Conservation (phyloP, 2,329 filamentous ascomycete species). For the Neopestalotiopsis clavispora region DNA sequence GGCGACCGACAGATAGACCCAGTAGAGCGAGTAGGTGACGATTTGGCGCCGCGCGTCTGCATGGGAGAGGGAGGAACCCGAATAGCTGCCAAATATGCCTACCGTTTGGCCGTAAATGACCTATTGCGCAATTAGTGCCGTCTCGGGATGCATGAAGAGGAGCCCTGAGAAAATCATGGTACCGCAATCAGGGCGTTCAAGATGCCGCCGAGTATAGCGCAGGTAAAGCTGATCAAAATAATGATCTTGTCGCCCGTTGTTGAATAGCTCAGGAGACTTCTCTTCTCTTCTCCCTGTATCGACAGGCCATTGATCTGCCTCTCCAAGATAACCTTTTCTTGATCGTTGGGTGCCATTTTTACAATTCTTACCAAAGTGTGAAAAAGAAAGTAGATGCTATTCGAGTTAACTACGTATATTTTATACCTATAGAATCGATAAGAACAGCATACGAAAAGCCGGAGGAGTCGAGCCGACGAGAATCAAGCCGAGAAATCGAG, state of each 20-base stretch:
- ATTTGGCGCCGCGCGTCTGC: background rate
- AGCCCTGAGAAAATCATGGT: background rate
- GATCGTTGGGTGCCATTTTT: background rate
- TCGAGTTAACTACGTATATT: too few species aligned
- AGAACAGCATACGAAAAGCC: too few species aligned
- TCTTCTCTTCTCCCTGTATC: background rate
- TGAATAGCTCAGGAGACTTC: background rate
- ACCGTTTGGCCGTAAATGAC: constrained; percentile 7
- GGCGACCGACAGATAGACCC: constrained; percentile 26
- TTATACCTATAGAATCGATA: too few species aligned
- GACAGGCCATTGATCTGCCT: background rate
- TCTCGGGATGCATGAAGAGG: background rate
- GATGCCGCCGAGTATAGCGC: background rate
- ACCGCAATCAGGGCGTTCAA: constrained; percentile 2
- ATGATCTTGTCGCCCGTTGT: constrained; percentile 5
- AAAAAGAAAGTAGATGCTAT: too few species aligned
- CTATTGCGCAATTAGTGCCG: background rate
- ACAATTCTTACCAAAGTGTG: too few species aligned
- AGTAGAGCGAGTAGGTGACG: constrained; percentile 20
- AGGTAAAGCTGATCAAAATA: background rate
- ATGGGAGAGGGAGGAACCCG: background rate
- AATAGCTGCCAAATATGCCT: background rate
- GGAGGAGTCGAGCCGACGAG: too few species aligned
- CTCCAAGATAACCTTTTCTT: background rate
- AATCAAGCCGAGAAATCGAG: too few species aligned